A percentile compares a stretch with the other conserved stretches of the same genome.
These are phyloP conservation scores for Fusarium nodosum DNA, from an alignment of 2,329 filamentous ascomycete species.

Conservation along the genomic window DNA sequence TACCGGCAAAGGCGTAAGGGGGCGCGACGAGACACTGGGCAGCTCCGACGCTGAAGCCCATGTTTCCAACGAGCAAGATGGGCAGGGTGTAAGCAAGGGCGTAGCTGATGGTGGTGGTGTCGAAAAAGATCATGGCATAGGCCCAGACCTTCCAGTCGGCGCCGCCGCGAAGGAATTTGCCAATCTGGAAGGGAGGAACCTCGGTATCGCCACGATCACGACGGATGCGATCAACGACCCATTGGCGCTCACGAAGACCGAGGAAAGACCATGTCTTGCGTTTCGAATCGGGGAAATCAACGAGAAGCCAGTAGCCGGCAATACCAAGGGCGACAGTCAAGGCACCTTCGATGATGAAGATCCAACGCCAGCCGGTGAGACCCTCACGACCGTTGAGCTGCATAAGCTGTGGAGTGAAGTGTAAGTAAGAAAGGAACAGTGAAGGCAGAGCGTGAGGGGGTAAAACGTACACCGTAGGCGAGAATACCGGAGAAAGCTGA, in stretches of 20 bases:
- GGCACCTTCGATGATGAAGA: slow-evolving; percentile 69
- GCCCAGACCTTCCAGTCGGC: slow-evolving; percentile 72
- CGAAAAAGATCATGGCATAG: slow-evolving; percentile 72
- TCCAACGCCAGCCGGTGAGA: slow-evolving; percentile 75
- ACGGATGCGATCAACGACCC: slow-evolving; percentile 67
- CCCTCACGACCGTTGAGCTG: slow-evolving; percentile 70
- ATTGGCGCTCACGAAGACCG: slow-evolving; percentile 63
- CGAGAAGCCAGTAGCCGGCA: slow-evolving; percentile 68
- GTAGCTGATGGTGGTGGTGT: slow-evolving; percentile 79
- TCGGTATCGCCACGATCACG: slow-evolving; percentile 70
- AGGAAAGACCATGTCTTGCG: slow-evolving; percentile 68
- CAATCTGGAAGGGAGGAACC: slow-evolving; percentile 65
- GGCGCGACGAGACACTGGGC: slow-evolving; percentile 80
- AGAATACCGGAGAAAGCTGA: slow-evolving; percentile 77
- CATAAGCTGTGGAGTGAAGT: slow-evolving; percentile 61
- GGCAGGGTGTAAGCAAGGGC: slow-evolving; percentile 84
- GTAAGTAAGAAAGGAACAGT: background rate
- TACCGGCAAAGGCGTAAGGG: slow-evolving; percentile 74
- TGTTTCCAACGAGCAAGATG: slow-evolving; percentile 74
- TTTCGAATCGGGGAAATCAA: slow-evolving; percentile 73
- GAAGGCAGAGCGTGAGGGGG: background rate
- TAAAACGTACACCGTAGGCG: slow-evolving; percentile 71
- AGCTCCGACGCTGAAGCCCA: slow-evolving; percentile 74
- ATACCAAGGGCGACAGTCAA: slow-evolving; percentile 68
- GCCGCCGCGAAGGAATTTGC: slow-evolving; percentile 62